Percentiles rank a stretch among this genome's conserved stretches.
Conservation (phyloP, 176 grass and related monocot species). For the Oryza officinalis region DNA sequence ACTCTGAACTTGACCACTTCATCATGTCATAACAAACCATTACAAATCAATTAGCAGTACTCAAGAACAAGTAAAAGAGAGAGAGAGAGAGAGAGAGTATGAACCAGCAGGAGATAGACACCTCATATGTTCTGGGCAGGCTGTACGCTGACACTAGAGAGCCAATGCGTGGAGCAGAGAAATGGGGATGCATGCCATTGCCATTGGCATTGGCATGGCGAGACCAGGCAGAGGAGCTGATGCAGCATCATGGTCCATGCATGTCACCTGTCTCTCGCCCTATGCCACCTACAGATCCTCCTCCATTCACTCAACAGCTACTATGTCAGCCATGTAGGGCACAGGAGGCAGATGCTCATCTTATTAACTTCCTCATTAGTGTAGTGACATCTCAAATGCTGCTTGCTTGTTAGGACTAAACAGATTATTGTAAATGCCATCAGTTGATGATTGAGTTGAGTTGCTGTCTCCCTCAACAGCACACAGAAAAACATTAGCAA, state of each 20-base stretch:
- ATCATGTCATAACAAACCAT: background rate
- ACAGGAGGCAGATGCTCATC: background rate
- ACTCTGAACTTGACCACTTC: background rate
- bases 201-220: background rate
- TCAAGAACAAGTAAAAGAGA: too few relatives aligned
- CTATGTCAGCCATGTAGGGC: background rate
- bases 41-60: background rate
- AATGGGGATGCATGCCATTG: slow-evolving; percentile 5
- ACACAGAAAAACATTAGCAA: background rate
- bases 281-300: background rate
- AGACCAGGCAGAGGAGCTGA: slow-evolving; percentile 16
- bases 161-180: background rate
- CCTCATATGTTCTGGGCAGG: background rate
- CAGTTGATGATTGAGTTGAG: background rate
- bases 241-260: slow-evolving; percentile 19
- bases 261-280: background rate
- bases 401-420: background rate
- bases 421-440: background rate
- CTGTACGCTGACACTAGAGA: background rate
- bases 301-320: slow-evolving; percentile 26
- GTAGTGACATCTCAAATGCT: background rate
- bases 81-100: background rate
- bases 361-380: background rate
- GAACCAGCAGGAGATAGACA: background rate
- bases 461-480: background rate